Base-by-base conservation (phyloP, 306 rosid genomes). In the Pueraria montana region DNA sequence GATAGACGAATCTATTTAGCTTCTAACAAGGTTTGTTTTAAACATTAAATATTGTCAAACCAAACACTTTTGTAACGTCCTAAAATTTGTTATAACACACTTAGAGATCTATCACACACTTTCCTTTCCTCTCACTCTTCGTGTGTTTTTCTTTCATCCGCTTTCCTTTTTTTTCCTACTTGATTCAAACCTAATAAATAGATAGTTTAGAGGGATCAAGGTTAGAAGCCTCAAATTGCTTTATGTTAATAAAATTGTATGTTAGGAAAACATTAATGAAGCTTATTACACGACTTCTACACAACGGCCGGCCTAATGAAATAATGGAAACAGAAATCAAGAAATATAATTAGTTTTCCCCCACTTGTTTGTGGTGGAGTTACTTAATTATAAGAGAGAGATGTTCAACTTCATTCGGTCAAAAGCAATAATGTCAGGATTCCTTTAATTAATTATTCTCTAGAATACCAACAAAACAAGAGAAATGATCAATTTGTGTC, bases 381-480 rank as follows among this genome's bases (percentile, higher is more conserved):
- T 83, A 59, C 71, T 69, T 34, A 78, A 80, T 65, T 72, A 80
- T 77, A 77, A 20, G 66, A 79, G 80, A 67, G 80, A 79, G 79
- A 61, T 34, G 80, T 11, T 80, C 73, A 64, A 59, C 59, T 78
- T 56, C 68, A 64, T 32, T 74, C 11, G 84, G 89, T 78, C 89
- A 87, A 84, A 78, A 50, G 86, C 86, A 80, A 80, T 84, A 84
- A 84, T 80, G 71, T 65, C 71, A 71, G 63, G 72, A 81, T 84
- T 77, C 86, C 74, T 49, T 76, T 72, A 76, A 55, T 84, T 80
- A 84, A 72, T 45, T 65, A 84, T 80, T 83, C 80, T 62, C 66
- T 53, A 40, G 45, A 83, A 84, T 80, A 34, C 80, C 49, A 53
- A 81, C 83, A 55, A 78, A 82, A 18, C 13, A 76, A 77, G 82